Conservation (phyloP, 2,329 filamentous ascomycete genomes). For the Calonectria hongkongensis region DNA sequence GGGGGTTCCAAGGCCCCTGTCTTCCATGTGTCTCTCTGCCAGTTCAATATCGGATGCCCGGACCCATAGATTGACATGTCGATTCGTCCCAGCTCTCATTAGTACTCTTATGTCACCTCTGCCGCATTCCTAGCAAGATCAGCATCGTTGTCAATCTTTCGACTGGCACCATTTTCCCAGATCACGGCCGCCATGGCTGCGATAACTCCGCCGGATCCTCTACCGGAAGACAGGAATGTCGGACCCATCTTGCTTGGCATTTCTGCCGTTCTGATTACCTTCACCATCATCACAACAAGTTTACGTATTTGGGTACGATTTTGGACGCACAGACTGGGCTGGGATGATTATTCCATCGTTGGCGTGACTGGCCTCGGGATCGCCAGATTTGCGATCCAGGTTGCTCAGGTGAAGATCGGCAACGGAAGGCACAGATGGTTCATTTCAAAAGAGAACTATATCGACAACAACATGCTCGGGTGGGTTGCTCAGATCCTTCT, state of each 20-base stretch:
- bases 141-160: conserved; percentile 1
- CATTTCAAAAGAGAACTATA: conserved; percentile 56
- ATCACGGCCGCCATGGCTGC: conserved; percentile 38
- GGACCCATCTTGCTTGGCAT: conserved; percentile 58
- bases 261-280: conserved; percentile 57
- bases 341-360: conserved; percentile 63
- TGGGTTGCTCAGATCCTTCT: conserved; percentile 65
- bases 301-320: conserved; percentile 58
- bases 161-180: neutral
- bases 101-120: neutral
- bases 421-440: conserved; percentile 63
- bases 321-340: conserved; percentile 55
- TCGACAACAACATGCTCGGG: conserved; percentile 60
- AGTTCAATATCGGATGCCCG: neutral
- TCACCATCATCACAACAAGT: conserved; percentile 58
- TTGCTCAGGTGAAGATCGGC: conserved; percentile 58
- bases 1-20: neutral
- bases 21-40: neutral
- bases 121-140: neutral
- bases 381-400: conserved; percentile 58
- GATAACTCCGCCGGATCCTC: conserved; percentile 46
- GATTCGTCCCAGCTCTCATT: neutral
- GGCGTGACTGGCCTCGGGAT: conserved; percentile 56
- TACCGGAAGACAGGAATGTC: conserved; percentile 62
- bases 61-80: neutral